phyloP scores from a whole-genome alignment of 2,329 filamentous ascomycete species.

The Alternaria brassicicola region DNA sequence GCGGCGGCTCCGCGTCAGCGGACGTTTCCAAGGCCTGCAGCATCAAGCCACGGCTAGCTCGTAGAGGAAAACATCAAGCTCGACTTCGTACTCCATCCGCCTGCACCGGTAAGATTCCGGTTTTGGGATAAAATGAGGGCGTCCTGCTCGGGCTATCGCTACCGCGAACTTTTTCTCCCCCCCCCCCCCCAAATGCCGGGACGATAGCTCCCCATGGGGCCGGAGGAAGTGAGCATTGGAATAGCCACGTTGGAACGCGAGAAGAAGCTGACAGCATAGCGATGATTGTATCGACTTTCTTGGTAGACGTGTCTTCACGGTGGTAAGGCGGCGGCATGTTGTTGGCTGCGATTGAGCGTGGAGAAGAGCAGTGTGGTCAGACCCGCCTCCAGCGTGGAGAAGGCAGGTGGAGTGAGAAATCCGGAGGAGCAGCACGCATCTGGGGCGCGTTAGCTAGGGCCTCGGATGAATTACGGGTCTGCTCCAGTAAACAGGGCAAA shows the following conservation, averaged over 20 bases:
- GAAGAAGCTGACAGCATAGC: neutral
- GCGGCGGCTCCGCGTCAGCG: constrained; percentile 1
- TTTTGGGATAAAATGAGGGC: neutral
- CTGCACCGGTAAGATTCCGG: neutral
- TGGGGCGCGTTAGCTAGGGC: neutral
- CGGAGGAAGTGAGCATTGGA: neutral
- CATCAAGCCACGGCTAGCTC: constrained; percentile 6
- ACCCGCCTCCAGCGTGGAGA: neutral
- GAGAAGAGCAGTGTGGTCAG: neutral
- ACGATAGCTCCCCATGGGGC: neutral
- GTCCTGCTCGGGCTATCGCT: constrained; percentile 19
- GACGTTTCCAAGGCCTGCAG: neutral
- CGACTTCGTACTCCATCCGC: constrained; percentile 20
- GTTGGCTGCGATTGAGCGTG: neutral
- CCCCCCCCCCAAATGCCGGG: too few relatives aligned
- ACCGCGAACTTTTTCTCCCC: constrained; percentile 3
- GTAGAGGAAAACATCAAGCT: constrained; percentile 14
- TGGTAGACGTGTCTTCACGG: neutral
- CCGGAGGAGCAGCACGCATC: neutral
- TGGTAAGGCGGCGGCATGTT: neutral
- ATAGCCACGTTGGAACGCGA: neutral
- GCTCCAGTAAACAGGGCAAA: constrained; percentile 8
- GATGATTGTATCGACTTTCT: neutral
- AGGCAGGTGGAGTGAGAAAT: neutral
- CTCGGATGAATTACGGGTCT: constrained; percentile 2